A percentile compares a stretch with the other conserved stretches of the same genome.
Conservation (phyloP, 176 grass and related monocot genomes). For the Luzula sylvatica region DNA sequence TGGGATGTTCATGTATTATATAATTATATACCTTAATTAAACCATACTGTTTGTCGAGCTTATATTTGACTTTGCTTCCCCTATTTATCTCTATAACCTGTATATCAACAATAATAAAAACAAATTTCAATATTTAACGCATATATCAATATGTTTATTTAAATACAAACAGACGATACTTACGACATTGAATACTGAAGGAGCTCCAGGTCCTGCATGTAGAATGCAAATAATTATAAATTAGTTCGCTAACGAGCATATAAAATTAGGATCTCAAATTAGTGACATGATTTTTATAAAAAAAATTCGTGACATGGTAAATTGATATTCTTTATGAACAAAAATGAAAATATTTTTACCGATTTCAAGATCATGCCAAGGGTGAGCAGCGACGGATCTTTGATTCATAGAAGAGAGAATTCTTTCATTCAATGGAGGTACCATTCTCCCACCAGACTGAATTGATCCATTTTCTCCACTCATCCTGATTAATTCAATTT, state of each 20-base stretch:
- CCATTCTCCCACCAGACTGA: constrained; percentile 4
- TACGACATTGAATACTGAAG: constrained; percentile 39
- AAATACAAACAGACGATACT: constrained; percentile 9
- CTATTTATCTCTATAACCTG: constrained; percentile 40
- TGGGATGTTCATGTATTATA: background rate
- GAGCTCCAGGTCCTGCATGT: constrained; percentile 26
- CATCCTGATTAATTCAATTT: background rate
- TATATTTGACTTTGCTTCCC: constrained; percentile 39
- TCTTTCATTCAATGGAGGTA: constrained; percentile 28
- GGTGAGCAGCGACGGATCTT: constrained; percentile 24
- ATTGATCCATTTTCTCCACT: constrained; percentile 21
- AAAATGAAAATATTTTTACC: constrained; percentile 6
- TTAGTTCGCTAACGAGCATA: too few species aligned
- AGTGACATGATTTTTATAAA: too few species aligned
- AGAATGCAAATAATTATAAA: background rate
- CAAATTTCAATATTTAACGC: too few species aligned
- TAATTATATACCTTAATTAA: constrained; percentile 30
- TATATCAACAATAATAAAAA: background rate
- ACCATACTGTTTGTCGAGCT: constrained; percentile 27
- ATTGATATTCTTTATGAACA: too few species aligned
- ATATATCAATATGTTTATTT: background rate
- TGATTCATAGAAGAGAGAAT: constrained; percentile 27
- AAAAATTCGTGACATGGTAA: background rate
- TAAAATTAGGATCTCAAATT: too few species aligned
- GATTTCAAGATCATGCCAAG: constrained; percentile 37